A percentile compares a stretch with the other conserved stretches of the same genome.
Evolutionary conservation across 768 basidiomycete species (phyloP).

Genomic region (Chalciporus piperatus): DNA sequence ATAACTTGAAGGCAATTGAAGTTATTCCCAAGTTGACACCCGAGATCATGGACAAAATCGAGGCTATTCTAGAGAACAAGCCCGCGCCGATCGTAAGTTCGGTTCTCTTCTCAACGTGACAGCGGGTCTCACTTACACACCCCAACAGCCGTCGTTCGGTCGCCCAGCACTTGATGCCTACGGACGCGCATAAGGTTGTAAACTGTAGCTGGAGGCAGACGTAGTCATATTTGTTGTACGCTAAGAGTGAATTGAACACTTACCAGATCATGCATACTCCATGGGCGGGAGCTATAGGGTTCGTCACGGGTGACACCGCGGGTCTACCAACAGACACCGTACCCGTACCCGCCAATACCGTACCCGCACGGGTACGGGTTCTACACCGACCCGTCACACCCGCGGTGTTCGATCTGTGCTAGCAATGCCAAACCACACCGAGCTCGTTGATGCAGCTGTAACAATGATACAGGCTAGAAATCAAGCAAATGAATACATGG

Average conservation of each 20-base stretch:
- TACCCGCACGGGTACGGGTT: too few relatives aligned
- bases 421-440: too few relatives aligned
- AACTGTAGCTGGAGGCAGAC: background rate
- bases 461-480: too few relatives aligned
- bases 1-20: slow-evolving; percentile 52
- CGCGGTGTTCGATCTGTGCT: too few relatives aligned
- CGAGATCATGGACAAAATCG: slow-evolving; percentile 49
- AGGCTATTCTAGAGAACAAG: slow-evolving; percentile 47
- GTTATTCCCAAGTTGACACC: slow-evolving; percentile 53
- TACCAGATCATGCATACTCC: background rate
- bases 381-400: too few relatives aligned
- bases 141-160: slow-evolving; percentile 22
- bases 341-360: too few relatives aligned
- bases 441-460: too few relatives aligned
- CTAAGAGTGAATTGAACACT: background rate
- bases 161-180: slow-evolving; percentile 29
- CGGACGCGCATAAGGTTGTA: slow-evolving; percentile 19
- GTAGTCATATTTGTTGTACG: background rate
- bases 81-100: slow-evolving; percentile 28
- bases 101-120: background rate
- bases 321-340: too few relatives aligned
- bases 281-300: too few relatives aligned
- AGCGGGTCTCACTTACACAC: slow-evolving; percentile 2
- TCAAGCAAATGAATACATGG: too few relatives aligned
- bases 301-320: too few relatives aligned